These are phyloP conservation scores for Trichoderma citrinoviride DNA, from an alignment of 2,329 filamentous ascomycete genomes.

Conservation along the genomic window DNA sequence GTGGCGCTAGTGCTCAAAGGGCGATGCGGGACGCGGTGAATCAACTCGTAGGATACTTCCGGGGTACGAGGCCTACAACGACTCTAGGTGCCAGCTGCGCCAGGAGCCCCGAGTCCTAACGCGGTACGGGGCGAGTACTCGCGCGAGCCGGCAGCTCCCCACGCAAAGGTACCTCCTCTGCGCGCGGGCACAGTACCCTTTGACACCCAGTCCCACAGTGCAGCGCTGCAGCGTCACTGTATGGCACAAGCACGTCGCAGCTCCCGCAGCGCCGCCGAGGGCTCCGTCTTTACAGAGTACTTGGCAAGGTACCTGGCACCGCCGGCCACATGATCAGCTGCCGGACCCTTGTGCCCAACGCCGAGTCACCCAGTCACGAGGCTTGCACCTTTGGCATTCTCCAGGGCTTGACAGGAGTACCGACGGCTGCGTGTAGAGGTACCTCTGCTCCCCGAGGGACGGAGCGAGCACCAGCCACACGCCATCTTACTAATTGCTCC, in stretches of 20 bases:
- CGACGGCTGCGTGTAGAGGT: no score
- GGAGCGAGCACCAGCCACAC: no score
- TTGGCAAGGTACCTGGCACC: not conserved
- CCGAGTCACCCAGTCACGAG: not conserved
- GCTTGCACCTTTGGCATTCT: not conserved
- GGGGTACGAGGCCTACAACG: not conserved
- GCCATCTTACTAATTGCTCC: no score
- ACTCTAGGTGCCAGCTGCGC: no score
- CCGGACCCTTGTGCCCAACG: not conserved
- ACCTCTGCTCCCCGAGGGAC: no score
- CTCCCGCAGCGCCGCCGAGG: no score
- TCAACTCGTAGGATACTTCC: not conserved
- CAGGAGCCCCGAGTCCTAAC: no score
- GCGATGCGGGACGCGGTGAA: conserved; percentile 10
- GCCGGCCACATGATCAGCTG: conserved; percentile 16
- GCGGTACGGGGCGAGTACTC: not conserved
- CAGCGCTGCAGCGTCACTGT: no score
- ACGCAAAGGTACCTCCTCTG: not conserved
- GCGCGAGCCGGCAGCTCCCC: not conserved
- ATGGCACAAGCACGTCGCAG: not conserved
- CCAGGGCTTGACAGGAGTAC: not conserved
- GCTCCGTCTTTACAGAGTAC: no score
- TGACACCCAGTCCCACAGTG: no score
- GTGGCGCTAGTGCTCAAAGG: conserved; percentile 12
- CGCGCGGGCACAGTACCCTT: not conserved